Base-by-base conservation (phyloP, 2,329 filamentous ascomycete genomes). In the Aspergillus eucalypticola region DNA sequence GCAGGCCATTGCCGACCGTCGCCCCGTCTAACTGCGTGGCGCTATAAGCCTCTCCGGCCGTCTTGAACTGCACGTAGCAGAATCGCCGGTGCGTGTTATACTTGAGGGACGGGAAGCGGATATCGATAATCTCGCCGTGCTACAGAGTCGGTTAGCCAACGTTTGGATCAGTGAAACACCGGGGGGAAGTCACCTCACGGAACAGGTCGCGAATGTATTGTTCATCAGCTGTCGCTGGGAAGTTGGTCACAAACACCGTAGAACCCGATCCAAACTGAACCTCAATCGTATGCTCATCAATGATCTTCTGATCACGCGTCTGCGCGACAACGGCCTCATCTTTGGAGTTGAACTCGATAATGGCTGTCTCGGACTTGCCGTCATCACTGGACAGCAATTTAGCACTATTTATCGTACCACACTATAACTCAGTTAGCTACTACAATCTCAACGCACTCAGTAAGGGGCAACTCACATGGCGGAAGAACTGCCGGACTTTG, bases 1-100 rank as follows among this genome's bases (percentile, higher is more conserved):
- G 87, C 66, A 88, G 88, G 27, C 85, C 84, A 25, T 86, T 86
- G 23, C 89, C 89, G 0, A 96, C 76, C 21, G 87, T 73, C 59
- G 83, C 88, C 25, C 89, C 89, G 70, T 97, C 84, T 52, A 96
- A 84, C 60, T 86, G 79, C 0, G 88, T 89, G 1, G 93, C 93
- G 52, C 85, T 86, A 41, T 86, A 82, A 0, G 92, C 91, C 55
- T 86, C 84, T n/a, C 83, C 82, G 2, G 84, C 76, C 32, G 87
- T 86, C 51, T 87, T 84, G 73, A 97, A 97, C n/a, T 96, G 91
- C 6, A 97, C 83, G 75, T 99, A 99, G 79, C 93, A 97, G 79
- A 99, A 99, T 23, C 95, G 89, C 32, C 95, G 90, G 67, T 91
- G 88, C 1, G 89, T 88, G 70, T 97, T 94, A 75, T 85, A 92